Evolutionary conservation across 2,329 filamentous ascomycete genomes (phyloP), one percentile per base, ranked within the genome.

Genomic region (Akanthomyces lecanii): DNA sequence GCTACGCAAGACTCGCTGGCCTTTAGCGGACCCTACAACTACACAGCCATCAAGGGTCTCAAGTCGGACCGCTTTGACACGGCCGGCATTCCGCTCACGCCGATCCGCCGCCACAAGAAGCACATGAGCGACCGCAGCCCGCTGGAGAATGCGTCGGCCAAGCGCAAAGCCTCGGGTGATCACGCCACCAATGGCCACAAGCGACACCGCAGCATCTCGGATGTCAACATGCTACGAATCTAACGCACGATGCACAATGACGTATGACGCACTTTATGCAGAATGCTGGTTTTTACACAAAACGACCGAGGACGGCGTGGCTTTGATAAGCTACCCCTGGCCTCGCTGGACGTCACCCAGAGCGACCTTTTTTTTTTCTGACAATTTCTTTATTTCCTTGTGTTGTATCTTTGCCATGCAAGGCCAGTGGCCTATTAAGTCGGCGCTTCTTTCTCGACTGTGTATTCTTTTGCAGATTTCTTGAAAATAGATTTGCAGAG

Each of bases 41-140:
- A 83, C 75, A 83, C 85, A 48, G 83, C 85, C 2, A 78, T 89
- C 50, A 81, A 82, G 62, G 86, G 86, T 56, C 83, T 89, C 70
- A 86, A 88, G 71, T 82, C 83, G 60, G 88, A 88, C 67, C 83
- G 88, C 63, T 82, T 90, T 66, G 82, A 83, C 63, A 87, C 86
- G 40, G 87, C 86, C 45, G 85, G 85, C 45, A 82, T 85, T 2
- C 87, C 88, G n/a, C 82, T 90, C 65, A 90, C 88, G 4, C 88
- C 88, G 1, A 78, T 85, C 54, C 83, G 88, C 57, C 84, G 86
- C 65, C 82, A 82, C 48, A 86, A 83, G 75, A 78, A 76, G 63
- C 73, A 75, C 47, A 70, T 77, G 69, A 73, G 77, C 57, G 79
- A 81, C 44, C 79, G 79, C 65, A 85, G 82, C 68, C 82, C 83